Base-by-base conservation (phyloP, 1,139 yeast genomes). In the Zygosaccharomyces pseudobailii region DNA sequence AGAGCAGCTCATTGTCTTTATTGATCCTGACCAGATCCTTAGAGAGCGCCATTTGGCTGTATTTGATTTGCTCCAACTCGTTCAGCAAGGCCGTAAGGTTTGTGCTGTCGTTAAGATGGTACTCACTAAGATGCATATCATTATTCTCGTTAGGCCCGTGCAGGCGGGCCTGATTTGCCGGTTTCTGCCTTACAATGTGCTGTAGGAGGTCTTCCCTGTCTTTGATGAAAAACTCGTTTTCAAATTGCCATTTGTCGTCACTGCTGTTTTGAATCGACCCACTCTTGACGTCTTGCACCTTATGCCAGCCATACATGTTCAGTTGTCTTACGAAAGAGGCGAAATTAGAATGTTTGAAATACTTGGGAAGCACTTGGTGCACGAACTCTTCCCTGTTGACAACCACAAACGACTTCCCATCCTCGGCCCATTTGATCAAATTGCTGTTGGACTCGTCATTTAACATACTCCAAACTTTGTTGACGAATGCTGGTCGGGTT, bases 271-370 rank as follows among this genome's bases (percentile, higher is more conserved):
- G 65, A n/a, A 58, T 62, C 2, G 68, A 62, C 4, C 68, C 68
- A 33, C 67, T 50, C 67, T 69, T 60, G 67, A 71, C 55, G 75
- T 76, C 69, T 80, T 84, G 54, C 4, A 92, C 95, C 69, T 92
- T 92, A 70, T 92, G 97, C 76, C 95, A 92, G 59, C 94, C 98
- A 62, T 92, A 92, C 73, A 92, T 90, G 72, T 92, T 92, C 58
- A 92, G 73, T 65, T 90, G 97, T 51, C 97, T 79, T 6, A 90
- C 97, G 71, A 92, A 92, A 56, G 92, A 82, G 35, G 97, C 94
- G 69, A 88, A 90, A 69, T 92, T 92, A 49, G 89, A 81, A 68
- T 92, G 97, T 61, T 90, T 90, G 71, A 92, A 92, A 68, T 89
- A 95, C 50, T 82, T 80, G 13, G 97, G 97, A 44, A 92, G 73